Evolutionary conservation across 441 rosid genomes (phyloP).

Genomic region (Populus tomentosa): DNA sequence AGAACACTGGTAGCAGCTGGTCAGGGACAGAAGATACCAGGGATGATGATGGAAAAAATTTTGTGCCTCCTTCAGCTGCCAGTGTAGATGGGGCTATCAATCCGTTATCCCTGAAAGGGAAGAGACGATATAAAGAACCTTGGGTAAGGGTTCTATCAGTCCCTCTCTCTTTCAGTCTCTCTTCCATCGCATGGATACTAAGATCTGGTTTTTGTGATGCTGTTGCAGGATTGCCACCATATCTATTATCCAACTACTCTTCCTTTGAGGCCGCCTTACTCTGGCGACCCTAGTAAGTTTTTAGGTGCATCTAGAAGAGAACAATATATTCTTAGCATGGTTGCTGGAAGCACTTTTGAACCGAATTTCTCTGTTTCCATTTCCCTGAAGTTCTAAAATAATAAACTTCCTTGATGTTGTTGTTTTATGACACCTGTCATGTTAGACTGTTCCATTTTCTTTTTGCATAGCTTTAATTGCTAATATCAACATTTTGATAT

Average conservation of each 20-base stretch:
- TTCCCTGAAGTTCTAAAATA: too few relatives aligned
- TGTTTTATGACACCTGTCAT: too few relatives aligned
- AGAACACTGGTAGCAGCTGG: background rate
- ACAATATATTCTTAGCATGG: too few relatives aligned
- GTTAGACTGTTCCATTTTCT: too few relatives aligned
- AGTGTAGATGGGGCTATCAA: background rate
- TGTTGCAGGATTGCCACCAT: background rate
- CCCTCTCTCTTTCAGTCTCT: background rate
- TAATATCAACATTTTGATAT: too few relatives aligned
- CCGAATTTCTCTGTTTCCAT: too few relatives aligned
- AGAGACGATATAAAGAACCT: background rate
- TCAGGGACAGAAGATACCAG: background rate
- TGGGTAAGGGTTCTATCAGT: background rate
- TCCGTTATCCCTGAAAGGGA: background rate
- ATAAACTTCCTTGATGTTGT: too few relatives aligned
- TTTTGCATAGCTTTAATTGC: too few relatives aligned
- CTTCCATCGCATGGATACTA: background rate
- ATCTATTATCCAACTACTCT: background rate
- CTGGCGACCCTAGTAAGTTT: too few relatives aligned
- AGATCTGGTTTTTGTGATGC: background rate
- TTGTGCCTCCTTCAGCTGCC: background rate
- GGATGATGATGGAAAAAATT: background rate
- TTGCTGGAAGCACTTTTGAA: too few relatives aligned
- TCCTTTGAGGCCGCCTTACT: background rate
- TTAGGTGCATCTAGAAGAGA: too few relatives aligned